Evolutionary conservation across 2,329 filamentous ascomycete species (phyloP).

Genomic region (Hymenoscyphus scutula): DNA sequence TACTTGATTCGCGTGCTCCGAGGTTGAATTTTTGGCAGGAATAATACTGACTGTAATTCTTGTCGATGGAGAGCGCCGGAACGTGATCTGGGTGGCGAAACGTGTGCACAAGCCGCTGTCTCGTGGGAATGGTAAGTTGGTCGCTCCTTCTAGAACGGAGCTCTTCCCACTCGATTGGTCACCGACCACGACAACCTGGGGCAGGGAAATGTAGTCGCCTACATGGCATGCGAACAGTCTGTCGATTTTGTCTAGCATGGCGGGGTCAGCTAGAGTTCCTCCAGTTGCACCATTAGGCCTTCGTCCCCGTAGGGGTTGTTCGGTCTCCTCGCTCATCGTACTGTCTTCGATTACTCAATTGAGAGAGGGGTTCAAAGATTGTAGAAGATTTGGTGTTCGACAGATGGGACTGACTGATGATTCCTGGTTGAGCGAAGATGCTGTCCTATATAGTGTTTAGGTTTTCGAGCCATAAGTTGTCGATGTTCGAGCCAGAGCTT

Average conservation of each 20-base stretch:
- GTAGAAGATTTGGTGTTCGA: too few species aligned
- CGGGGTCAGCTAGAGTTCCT: too few species aligned
- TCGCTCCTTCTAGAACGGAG: slow-evolving; percentile 29
- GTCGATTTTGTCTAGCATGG: neutral
- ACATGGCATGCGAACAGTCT: neutral
- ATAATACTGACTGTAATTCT: slow-evolving; percentile 14
- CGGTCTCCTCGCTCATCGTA: too few species aligned
- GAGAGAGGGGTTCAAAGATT: too few species aligned
- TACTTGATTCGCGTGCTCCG: neutral
- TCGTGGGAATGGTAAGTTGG: slow-evolving; percentile 39
- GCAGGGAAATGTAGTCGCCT: neutral
- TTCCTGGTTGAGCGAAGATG: neutral
- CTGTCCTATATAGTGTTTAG: neutral
- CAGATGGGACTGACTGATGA: too few species aligned
- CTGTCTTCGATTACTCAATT: too few species aligned
- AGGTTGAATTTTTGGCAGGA: slow-evolving; percentile 2
- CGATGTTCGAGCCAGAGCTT: neutral
- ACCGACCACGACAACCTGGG: neutral
- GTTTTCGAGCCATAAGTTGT: too few species aligned
- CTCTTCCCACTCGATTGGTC: slow-evolving; percentile 1
- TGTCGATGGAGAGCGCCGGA: slow-evolving; percentile 20
- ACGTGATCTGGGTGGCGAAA: slow-evolving; percentile 45
- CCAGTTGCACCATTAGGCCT: too few species aligned
- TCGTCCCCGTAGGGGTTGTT: too few species aligned
- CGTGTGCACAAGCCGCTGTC: slow-evolving; percentile 41